Conservation (phyloP, 148 eudicot genomes). For the Rheum nobile region DNA sequence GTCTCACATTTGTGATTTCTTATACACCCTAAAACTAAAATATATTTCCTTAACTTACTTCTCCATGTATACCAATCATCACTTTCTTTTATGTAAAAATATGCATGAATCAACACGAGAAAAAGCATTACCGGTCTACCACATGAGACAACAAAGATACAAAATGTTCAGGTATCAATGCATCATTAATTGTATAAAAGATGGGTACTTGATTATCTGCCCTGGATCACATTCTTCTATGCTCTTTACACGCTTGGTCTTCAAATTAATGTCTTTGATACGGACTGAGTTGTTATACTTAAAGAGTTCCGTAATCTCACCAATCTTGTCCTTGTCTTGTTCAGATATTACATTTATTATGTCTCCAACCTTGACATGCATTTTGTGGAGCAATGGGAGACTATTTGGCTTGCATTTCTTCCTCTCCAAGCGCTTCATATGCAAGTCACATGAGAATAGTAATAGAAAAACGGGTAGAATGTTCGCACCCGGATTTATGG, state of each 20-base stretch:
- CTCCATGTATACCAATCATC: slow-evolving; percentile 86
- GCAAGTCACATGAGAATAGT: slow-evolving; percentile 12
- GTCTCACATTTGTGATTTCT: not conserved
- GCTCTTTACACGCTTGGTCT: slow-evolving; percentile 83
- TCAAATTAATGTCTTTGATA: slow-evolving; percentile 67
- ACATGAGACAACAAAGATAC: not conserved
- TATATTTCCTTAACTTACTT: slow-evolving; percentile 29
- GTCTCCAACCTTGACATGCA: slow-evolving; percentile 91
- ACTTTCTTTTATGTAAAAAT: too few relatives aligned
- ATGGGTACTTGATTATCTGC: slow-evolving; percentile 58
- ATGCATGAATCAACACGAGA: too few relatives aligned
- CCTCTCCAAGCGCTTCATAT: slow-evolving; percentile 79
- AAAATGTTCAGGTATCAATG: not conserved
- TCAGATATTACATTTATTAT: slow-evolving; percentile 87
- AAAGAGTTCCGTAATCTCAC: slow-evolving; percentile 53
- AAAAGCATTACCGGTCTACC: not conserved
- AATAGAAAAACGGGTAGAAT: too few relatives aligned
- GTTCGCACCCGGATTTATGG: too few relatives aligned
- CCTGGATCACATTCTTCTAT: slow-evolving; percentile 70
- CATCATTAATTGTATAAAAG: not conserved
- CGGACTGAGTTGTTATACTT: slow-evolving; percentile 72
- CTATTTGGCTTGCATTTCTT: too few relatives aligned
- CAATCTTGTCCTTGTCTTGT: slow-evolving; percentile 72
- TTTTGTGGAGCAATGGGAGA: slow-evolving; percentile 73
- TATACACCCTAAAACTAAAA: not conserved